Conservation (phyloP, 768 basidiomycete species). For the Russula vinacea region DNA sequence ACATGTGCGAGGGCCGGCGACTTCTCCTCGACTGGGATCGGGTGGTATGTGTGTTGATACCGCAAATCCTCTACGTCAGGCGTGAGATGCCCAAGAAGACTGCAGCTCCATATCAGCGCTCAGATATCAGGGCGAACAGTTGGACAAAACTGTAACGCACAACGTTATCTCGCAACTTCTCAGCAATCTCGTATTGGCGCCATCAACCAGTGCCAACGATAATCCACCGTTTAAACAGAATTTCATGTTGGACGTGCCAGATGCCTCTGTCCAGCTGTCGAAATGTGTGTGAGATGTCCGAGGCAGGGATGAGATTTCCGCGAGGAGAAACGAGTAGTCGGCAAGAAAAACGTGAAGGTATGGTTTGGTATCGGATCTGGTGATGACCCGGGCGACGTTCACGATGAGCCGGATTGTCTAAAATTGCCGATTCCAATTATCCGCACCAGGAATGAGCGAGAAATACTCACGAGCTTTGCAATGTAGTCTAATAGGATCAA, state of each 20-base stretch:
- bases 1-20: slow-evolving; percentile 80
- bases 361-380: slow-evolving; percentile 86
- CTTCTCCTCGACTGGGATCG: slow-evolving; percentile 75
- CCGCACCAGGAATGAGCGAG: neutral
- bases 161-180: slow-evolving; percentile 92
- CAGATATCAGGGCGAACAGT: neutral
- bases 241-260: slow-evolving; percentile 82
- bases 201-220: slow-evolving; percentile 86
- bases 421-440: neutral
- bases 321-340: slow-evolving; percentile 88
- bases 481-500: slow-evolving; percentile 56
- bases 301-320: slow-evolving; percentile 88
- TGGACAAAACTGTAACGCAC: slow-evolving; percentile 47
- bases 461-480: slow-evolving; percentile 68
- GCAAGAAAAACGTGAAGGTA: slow-evolving; percentile 90
- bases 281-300: slow-evolving; percentile 97
- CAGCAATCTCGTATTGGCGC: slow-evolving; percentile 95
- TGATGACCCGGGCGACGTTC: slow-evolving; percentile 79
- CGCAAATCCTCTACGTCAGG: slow-evolving; percentile 85
- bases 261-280: slow-evolving; percentile 95
- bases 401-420: slow-evolving; percentile 92
- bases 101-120: slow-evolving; percentile 32
- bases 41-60: slow-evolving; percentile 81
- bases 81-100: slow-evolving; percentile 88
- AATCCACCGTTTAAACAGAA: slow-evolving; percentile 91